Evolutionary conservation across 1,139 yeast species (phyloP).

Genomic region (Saccharomyces pastorianus): DNA sequence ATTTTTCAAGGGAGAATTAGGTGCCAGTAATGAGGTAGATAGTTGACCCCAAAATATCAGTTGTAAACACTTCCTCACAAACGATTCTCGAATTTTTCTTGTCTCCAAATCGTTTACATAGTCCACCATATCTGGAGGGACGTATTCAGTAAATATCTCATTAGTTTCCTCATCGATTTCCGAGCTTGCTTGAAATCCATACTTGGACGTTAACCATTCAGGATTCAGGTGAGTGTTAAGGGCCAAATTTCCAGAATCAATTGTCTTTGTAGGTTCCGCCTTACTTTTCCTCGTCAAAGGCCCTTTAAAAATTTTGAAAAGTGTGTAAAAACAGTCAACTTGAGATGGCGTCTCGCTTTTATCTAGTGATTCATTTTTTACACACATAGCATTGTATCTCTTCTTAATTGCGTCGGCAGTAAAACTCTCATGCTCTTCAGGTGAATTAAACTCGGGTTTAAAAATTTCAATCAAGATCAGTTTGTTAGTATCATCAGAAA

Average conservation of each 20-base stretch:
- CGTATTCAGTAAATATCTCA: conserved; percentile 33
- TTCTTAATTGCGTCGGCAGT: conserved; percentile 34
- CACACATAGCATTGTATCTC: conserved; percentile 33
- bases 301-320: conserved; percentile 54
- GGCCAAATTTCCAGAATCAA: conserved; percentile 41
- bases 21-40: conserved; percentile 16
- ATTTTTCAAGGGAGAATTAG: conserved; percentile 4
- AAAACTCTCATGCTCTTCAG: conserved; percentile 34
- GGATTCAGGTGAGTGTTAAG: conserved; percentile 52
- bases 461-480: conserved; percentile 38
- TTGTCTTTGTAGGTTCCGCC: conserved; percentile 43
- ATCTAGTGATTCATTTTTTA: conserved; percentile 21
- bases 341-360: conserved; percentile 38
- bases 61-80: conserved; percentile 44
- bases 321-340: conserved; percentile 47
- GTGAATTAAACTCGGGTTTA: conserved; percentile 34
- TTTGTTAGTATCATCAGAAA: conserved; percentile 38
- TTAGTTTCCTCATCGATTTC: conserved; percentile 34
- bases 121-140: conserved; percentile 53
- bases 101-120: conserved; percentile 23
- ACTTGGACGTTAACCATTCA: conserved; percentile 39
- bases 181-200: conserved; percentile 35
- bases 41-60: conserved; percentile 40
- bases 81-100: conserved; percentile 37
- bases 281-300: conserved; percentile 42